Evolutionary conservation across 345 rosid species (phyloP).

Genomic region (Litchi chinensis): DNA sequence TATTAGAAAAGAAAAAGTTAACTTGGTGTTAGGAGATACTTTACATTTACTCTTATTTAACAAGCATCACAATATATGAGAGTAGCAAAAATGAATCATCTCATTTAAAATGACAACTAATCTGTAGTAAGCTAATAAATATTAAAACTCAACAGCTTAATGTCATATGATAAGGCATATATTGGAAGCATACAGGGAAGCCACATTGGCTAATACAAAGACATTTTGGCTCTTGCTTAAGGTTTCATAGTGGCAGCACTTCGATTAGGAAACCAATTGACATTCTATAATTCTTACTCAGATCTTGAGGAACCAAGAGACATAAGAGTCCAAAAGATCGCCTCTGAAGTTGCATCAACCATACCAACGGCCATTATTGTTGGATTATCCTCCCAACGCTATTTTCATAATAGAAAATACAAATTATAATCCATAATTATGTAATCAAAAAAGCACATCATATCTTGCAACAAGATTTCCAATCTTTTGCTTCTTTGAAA

Average conservation of each 20-base stretch:
- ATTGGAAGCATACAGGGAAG: neutral
- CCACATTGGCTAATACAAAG: too few species aligned
- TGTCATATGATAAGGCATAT: neutral
- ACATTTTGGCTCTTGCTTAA: neutral
- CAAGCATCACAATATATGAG: too few species aligned
- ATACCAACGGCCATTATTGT: slow-evolving; percentile 97
- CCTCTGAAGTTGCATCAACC: slow-evolving; percentile 80
- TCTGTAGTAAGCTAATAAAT: too few species aligned
- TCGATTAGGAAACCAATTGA: neutral
- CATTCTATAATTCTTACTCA: slow-evolving; percentile 61
- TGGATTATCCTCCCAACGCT: slow-evolving; percentile 92
- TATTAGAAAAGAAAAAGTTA: neutral
- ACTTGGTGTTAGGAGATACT: neutral
- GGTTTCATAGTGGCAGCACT: neutral
- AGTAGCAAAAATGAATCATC: too few species aligned
- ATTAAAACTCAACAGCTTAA: neutral
- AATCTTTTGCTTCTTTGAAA: slow-evolving; percentile 89
- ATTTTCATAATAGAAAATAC: neutral
- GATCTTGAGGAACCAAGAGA: slow-evolving; percentile 81
- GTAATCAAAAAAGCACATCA: slow-evolving; percentile 12
- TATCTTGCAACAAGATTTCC: slow-evolving; percentile 64
- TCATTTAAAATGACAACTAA: too few species aligned
- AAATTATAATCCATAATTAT: neutral
- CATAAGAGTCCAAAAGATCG: slow-evolving; percentile 75
- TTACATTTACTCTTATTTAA: neutral